Base-by-base conservation (phyloP, 116 monocot species). In the Zostera marina region DNA sequence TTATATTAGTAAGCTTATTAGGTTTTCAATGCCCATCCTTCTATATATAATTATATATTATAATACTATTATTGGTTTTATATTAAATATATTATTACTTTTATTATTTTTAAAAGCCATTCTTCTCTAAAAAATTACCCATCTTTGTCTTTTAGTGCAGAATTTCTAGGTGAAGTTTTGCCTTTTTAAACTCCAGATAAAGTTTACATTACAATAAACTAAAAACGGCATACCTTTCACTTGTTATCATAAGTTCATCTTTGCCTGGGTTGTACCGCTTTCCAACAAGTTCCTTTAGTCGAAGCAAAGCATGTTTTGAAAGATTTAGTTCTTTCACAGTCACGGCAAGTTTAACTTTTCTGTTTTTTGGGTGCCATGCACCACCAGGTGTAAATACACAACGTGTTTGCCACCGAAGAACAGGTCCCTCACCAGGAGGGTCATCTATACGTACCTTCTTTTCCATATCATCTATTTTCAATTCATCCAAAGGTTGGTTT, bases 181-280 rank as follows among this genome's bases (percentile, higher is more conserved):
- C n/a, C n/a, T n/a, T n/a, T n/a, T n/a, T n/a, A n/a, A n/a, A n/a
- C n/a, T n/a, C n/a, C n/a, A n/a, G n/a, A 32, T 32, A 32, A 32
- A 3, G 32, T 32, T 32, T 32, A 1, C 32, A 32, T 32, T 32
- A 32, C 2, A 32, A 54, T 22, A 54, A 54, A 32, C 46, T 24
- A n/a, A 25, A 38, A 25, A 46, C 15, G 52, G 10, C 75, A 70
- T 86, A 98, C 98, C 98, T 98, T 54, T 98, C 98, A 65, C 98
- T 98, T 40, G 64, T 98, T 55, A 98, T 86, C 16, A 86, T 90
- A 45, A 98, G 90, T 74, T 98, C 98, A 73, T 98, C 98, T 79
- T 60, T 79, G 11, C 98, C 98, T 0, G 90, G 52, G 66, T 98
- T 53, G 56, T 98, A 98, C 24, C 90, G 77, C 68, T 98, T 98